A percentile compares a stretch with the other conserved stretches of the same genome.
These are phyloP conservation scores for Bryoglossum gracile DNA, from an alignment of 495 filamentous ascomycete species.

Conservation along the genomic window DNA sequence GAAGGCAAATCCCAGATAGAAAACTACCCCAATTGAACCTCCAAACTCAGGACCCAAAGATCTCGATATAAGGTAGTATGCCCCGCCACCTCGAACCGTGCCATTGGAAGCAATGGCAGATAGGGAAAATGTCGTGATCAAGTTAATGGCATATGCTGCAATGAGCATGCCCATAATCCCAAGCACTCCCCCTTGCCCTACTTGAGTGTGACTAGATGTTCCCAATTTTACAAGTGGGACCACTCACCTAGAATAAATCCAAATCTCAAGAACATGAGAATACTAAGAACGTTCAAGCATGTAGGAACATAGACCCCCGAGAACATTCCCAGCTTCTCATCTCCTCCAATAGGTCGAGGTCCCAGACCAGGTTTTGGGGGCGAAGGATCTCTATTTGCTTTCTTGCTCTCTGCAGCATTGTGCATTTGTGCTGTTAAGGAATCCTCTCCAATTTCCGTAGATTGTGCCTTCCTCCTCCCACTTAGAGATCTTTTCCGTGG, in stretches of 20 bases:
- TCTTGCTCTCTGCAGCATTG: constrained; percentile 21
- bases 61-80: constrained; percentile 84
- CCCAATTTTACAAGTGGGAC: background rate
- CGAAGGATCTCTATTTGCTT: constrained; percentile 17
- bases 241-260: constrained; percentile 53
- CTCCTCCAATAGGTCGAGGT: constrained; percentile 40
- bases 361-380: constrained; percentile 31
- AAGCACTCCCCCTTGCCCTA: constrained; percentile 66
- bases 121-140: constrained; percentile 77
- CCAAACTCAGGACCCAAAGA: constrained; percentile 85
- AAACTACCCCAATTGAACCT: constrained; percentile 84
- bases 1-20: constrained; percentile 77
- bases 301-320: constrained; percentile 83
- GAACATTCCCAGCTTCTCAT: constrained; percentile 61
- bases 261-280: constrained; percentile 86
- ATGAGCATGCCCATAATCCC: constrained; percentile 70
- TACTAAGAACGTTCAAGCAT: constrained; percentile 81
- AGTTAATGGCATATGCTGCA: constrained; percentile 66
- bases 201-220: background rate
- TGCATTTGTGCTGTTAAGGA: constrained; percentile 24
- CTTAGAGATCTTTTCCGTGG: constrained; percentile 10
- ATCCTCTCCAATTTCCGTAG: constrained; percentile 12
- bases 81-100: constrained; percentile 79
- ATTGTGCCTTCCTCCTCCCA: constrained; percentile 8
- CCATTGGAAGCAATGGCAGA: constrained; percentile 89